Base-by-base conservation (phyloP, 176 grass and related monocot genomes). In the Carex myosuroides region DNA sequence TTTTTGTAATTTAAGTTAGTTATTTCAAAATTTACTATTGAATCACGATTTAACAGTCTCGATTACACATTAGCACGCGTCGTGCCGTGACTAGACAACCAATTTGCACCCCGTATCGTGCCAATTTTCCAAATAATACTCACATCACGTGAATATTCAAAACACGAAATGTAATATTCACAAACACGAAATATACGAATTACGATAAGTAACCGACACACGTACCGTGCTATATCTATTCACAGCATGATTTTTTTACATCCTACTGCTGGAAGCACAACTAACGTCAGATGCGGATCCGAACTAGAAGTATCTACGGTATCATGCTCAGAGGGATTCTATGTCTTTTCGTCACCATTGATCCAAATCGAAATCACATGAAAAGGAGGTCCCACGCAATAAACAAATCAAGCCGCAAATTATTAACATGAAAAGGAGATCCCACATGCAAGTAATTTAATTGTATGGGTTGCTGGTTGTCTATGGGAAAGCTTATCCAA, bases 321-420 rank as follows among this genome's bases (percentile, higher is more conserved):
- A 60, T 48, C 7, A n/a, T 82, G 13, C 57, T 16, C 39, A 52
- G 39, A 48, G 3, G 22, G 80, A 82, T 82, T 65, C 80, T 29
- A 10, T 79, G 11, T 21, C 16, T 37, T 63, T 41, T 33, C 14
- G 32, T 61, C 72, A 80, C 61, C 29, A 39, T 30, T 32, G 22
- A 61, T 63, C 21, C 60, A 82, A 75, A 13, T 53, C 6, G 46
- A 8, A 66, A 66, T 82, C 80, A 82, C 80, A 82, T 82, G 60
- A 65, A 82, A 82, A 82, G 39, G 39, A 9, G 37, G 2, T 39
- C 60, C 48, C 29, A 24, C 35, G 5, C 56, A 80, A 20, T 52
- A 82, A 66, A 46, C n/a, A 14, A 82, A 75, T 26, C 2, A 50
- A 22, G 10, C 17, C 50, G 41, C 80, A n/a, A 80, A 61, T 58